Evolutionary conservation across 495 filamentous ascomycete genomes (phyloP), one percentile per base, ranked within the genome.

Genomic region (Aspergillus nanangensis): DNA sequence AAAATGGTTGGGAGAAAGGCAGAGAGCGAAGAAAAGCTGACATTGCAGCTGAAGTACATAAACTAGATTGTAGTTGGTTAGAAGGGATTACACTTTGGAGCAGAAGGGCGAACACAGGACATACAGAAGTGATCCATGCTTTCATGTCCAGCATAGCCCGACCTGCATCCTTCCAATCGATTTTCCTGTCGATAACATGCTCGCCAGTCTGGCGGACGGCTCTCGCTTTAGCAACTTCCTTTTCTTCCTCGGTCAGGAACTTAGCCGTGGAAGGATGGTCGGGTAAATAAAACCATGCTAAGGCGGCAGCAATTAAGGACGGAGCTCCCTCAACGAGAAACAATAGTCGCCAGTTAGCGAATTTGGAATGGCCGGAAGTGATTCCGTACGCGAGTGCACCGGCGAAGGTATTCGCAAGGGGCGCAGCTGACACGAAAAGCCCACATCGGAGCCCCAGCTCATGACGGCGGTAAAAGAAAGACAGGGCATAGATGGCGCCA

Each of bases 251-350:
- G 8, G 65, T 87, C 23, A 94, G 60, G 60, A 91, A 93, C 18
- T 61, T 66, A 1, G 88, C 87, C 27, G 79, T 75, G 13, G 77
- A 75, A 0, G 90, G 83, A 2, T 75, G 75, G 55, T 93, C 87
- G 0, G 89, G 89, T 41, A 94, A 65, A 43, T 74, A 78, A 52
- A 80, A 83, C 57, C 71, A 95, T 1, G 83, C 79, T 22, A 85
- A 49, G 14, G 81, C 44, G 0, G 84, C 82, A n/a, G 87, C 73
- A 3, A 81, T 34, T 31, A 88, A 69, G 2, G 80, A 83, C 3
- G 90, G 90, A 3, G 88, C 52, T 3, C 90, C 90, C 65, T 95
- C 90, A 4, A 92, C 83, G 4, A 95, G 69, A 63, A 95, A 93
- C 17, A 95, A 63, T 1, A 95, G 62, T 24, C 87, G 76, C 90